Evolutionary conservation across 2,329 filamentous ascomycete genomes (phyloP).

Genomic region (Fusarium annulatum): DNA sequence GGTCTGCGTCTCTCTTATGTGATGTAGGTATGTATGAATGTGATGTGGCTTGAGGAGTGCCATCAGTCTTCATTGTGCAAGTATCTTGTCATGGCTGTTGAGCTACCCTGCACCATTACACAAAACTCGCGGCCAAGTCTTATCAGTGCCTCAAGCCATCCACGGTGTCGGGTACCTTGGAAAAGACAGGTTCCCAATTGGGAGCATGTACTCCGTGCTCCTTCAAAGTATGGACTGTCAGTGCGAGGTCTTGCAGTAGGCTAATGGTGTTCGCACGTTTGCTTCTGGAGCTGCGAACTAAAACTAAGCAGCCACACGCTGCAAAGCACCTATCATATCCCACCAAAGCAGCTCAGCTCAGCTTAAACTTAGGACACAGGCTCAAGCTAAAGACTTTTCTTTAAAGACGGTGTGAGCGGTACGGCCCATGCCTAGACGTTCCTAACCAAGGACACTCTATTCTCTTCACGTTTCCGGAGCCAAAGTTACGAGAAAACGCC

Average conservation of each 20-base stretch:
- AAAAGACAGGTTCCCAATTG: not conserved
- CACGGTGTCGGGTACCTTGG: not conserved
- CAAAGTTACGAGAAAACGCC: not conserved
- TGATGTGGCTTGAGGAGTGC: not conserved
- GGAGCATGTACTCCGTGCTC: not conserved
- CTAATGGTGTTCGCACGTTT: not conserved
- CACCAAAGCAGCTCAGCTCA: not conserved
- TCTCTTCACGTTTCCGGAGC: not conserved
- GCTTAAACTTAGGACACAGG: not conserved
- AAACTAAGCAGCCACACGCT: not conserved
- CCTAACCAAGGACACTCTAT: not conserved
- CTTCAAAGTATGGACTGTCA: not conserved
- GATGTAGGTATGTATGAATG: not conserved
- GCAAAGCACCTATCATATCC: not conserved
- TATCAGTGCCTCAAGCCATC: not conserved
- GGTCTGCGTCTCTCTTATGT: not conserved
- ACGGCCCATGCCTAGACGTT: slow-evolving; percentile 31
- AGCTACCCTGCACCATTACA: not conserved
- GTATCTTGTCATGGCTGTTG: not conserved
- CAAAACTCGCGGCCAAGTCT: not conserved
- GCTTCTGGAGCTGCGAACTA: not conserved
- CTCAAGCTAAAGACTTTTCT: not conserved
- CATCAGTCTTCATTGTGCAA: not conserved
- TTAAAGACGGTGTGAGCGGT: slow-evolving; percentile 27
- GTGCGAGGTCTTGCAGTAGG: not conserved